phyloP scores from a whole-genome alignment of 2,329 filamentous ascomycete genomes.

The Scytalidium lignicola region DNA sequence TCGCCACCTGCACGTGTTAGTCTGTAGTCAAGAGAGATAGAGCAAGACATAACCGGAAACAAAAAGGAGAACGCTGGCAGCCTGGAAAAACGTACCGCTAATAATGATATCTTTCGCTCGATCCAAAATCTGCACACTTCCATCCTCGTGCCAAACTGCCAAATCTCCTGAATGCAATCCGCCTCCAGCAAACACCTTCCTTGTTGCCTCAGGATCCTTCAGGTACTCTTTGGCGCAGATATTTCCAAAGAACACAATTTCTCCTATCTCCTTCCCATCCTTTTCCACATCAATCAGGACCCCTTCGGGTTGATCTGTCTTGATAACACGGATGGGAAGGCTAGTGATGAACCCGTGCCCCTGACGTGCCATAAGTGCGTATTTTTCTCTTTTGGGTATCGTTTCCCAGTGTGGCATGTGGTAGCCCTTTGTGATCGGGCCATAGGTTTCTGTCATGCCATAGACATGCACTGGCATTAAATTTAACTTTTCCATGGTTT shows the following conservation, averaged over 20 bases:
- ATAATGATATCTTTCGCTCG: conserved; percentile 98
- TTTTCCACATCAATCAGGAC: conserved; percentile 61
- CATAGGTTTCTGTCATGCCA: conserved; percentile 84
- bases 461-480: conserved; percentile 91
- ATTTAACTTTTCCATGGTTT: conserved; percentile 80
- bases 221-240: conserved; percentile 91
- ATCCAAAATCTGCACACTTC: conserved; percentile 86
- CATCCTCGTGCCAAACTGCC: conserved; percentile 89
- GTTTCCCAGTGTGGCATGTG: conserved; percentile 78
- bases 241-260: conserved; percentile 85
- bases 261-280: conserved; percentile 72
- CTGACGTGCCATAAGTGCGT: conserved; percentile 85
- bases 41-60: neutral
- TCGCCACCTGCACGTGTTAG: conserved; percentile 63
- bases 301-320: conserved; percentile 65
- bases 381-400: conserved; percentile 70
- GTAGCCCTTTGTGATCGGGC: conserved; percentile 93
- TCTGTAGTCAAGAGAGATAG: conserved; percentile 3
- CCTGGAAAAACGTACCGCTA: conserved; percentile 54
- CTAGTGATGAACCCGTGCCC: conserved; percentile 87
- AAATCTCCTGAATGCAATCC: conserved; percentile 86
- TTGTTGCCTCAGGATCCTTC: conserved; percentile 80
- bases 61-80: conserved; percentile 1
- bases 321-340: conserved; percentile 76
- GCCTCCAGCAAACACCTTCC: conserved; percentile 81